Evolutionary conservation across 192 early-diverging fungal species (phyloP).

Genomic region (Umbelopsis vinacea): DNA sequence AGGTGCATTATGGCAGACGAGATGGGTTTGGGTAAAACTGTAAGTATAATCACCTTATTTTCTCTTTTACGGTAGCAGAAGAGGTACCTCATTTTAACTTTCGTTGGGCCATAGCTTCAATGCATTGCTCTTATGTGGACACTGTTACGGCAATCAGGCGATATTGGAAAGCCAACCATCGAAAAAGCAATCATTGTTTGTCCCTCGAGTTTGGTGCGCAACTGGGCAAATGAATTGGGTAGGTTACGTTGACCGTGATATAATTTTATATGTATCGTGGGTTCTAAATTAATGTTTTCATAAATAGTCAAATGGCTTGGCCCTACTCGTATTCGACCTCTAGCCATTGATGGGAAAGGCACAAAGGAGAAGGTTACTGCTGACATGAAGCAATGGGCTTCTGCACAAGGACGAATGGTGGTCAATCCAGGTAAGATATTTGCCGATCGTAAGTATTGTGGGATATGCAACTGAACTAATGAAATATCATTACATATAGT

Average conservation of each 20-base stretch:
- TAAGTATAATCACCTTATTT: constrained; percentile 38
- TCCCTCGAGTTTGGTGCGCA: constrained; percentile 92
- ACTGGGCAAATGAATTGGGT: constrained; percentile 97
- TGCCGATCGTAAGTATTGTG: neutral
- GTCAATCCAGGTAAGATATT: constrained; percentile 68
- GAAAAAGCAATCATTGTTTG: constrained; percentile 98
- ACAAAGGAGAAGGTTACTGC: constrained; percentile 83
- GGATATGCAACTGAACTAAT: neutral
- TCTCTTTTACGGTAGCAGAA: neutral
- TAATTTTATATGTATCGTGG: neutral
- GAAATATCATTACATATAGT: constrained; percentile 50
- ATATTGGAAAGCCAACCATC: constrained; percentile 87
- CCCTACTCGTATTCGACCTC: constrained; percentile 74
- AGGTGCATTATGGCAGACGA: constrained; percentile 99
- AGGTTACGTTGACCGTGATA: neutral
- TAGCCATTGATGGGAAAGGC: constrained; percentile 89
- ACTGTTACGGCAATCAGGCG: constrained; percentile 87
- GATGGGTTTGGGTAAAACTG: constrained; percentile 90
- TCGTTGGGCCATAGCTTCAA: constrained; percentile 56
- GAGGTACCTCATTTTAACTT: neutral
- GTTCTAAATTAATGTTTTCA: neutral
- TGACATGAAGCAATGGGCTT: constrained; percentile 79
- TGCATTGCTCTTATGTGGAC: constrained; percentile 99
- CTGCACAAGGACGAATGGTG: constrained; percentile 82
- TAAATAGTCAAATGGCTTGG: constrained; percentile 89